Base-by-base conservation (phyloP, 1,139 yeast species). In the Lodderomyces elongisporus region DNA sequence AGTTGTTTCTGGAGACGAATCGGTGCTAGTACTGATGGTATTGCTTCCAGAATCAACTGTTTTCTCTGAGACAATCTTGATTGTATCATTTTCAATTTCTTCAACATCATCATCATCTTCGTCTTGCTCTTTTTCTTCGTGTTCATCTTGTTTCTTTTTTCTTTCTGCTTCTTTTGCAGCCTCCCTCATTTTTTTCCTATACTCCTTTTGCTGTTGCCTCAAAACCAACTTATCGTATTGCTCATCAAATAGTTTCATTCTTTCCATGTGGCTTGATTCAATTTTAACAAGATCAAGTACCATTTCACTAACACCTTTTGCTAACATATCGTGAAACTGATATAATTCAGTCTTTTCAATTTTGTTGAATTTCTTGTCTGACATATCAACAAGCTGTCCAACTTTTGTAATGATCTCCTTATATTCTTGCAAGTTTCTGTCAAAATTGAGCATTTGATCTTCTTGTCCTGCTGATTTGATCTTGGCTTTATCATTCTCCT, bases 401-500 rank as follows among this genome's bases (percentile, higher is more conserved):
- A 59, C 38, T 28, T 47, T 49, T 14, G 52, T 55, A 34, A 74
- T 46, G 4, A 58, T 48, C 9, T 61, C 61, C 24, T 66, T 55
- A 40, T 67, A 62, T 1, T 52, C 54, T 6, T 48, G 51, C 36
- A 73, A 52, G 14, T 55, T 52, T 30, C 43, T 51, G 22, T 69
- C 69, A 32, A 69, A 55, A 2, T 49, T 51, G 32, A 60, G 47
- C 37, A 66, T 51, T 15, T 56, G 58, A 25, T 70, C 70, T 9
- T 61, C 60, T 46, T 58, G 44, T 43, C 56, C 60, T 53, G 49
- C 37, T 18, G 62, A 37, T 38, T 58, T 48, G 28, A 51, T 33
- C 37, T 65, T 65, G 28, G 70, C 45, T 39, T 66, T 62, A 33
- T 62, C 63, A 37, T 67, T 62, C 42, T 73, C 78, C 40, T 62